phyloP scores from a whole-genome alignment of 805 yeast genomes.

The Saccharomycopsis sp. region DNA sequence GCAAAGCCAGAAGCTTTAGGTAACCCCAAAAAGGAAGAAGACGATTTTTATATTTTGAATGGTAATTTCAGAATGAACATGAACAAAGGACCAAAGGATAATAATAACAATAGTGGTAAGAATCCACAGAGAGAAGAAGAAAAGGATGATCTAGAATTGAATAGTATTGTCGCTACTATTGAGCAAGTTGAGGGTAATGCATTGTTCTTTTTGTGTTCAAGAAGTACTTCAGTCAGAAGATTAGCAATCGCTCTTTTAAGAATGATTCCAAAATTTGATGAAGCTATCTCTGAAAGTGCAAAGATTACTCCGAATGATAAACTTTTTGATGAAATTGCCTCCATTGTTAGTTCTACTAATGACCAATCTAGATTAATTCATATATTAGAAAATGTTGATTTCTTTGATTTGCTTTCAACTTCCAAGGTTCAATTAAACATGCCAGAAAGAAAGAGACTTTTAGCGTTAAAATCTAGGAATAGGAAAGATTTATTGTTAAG shows the following conservation, averaged over 20 bases:
- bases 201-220: slow-evolving; percentile 81
- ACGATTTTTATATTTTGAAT: slow-evolving; percentile 21
- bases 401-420: slow-evolving; percentile 50
- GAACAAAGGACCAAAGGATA: slow-evolving; percentile 20
- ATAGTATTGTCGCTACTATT: slow-evolving; percentile 71
- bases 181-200: slow-evolving; percentile 98
- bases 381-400: slow-evolving; percentile 64
- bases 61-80: slow-evolving; percentile 20
- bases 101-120: slow-evolving; percentile 24
- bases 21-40: slow-evolving; percentile 25
- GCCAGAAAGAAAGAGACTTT: slow-evolving; percentile 70
- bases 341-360: slow-evolving; percentile 36
- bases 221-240: slow-evolving; percentile 68
- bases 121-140: slow-evolving; percentile 43
- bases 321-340: slow-evolving; percentile 43
- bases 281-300: slow-evolving; percentile 56
- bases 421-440: slow-evolving; percentile 48
- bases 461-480: slow-evolving; percentile 49
- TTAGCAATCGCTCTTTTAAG: slow-evolving; percentile 69
- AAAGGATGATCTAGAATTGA: slow-evolving; percentile 47
- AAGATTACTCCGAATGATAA: not conserved
- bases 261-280: slow-evolving; percentile 82
- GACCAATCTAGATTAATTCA: slow-evolving; percentile 75
- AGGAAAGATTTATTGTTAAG: slow-evolving; percentile 63
- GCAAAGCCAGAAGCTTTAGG: slow-evolving; percentile 20